These are phyloP conservation scores for Phyllosticta citribraziliensis DNA, from an alignment of 2,329 filamentous ascomycete species.

Conservation along the genomic window DNA sequence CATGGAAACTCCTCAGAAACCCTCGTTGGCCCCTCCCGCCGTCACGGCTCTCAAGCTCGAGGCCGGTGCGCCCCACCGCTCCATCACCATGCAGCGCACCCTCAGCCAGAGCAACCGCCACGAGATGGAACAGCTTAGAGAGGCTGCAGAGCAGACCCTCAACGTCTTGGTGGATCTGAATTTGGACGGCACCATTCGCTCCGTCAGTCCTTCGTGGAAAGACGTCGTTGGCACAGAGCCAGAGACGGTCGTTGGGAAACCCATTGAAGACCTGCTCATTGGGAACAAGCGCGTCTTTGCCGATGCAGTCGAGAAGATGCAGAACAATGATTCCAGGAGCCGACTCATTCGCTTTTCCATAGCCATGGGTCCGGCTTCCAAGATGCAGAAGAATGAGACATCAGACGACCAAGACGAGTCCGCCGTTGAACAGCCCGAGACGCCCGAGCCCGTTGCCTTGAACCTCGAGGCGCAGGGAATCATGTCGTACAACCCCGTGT, in stretches of 20 bases:
- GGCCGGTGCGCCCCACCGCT: slow-evolving; percentile 20
- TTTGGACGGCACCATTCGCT: slow-evolving; percentile 80
- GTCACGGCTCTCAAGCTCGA: slow-evolving; percentile 34
- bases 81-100: slow-evolving; percentile 46
- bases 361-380: slow-evolving; percentile 25
- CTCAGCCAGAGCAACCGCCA: slow-evolving; percentile 85
- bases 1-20: slow-evolving; percentile 14
- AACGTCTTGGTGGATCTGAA: slow-evolving; percentile 95
- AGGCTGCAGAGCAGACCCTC: slow-evolving; percentile 90
- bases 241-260: slow-evolving; percentile 62
- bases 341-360: slow-evolving; percentile 49
- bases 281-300: slow-evolving; percentile 73
- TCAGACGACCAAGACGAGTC: slow-evolving; percentile 23
- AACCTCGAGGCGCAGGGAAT: slow-evolving; percentile 94
- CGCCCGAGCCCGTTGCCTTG: slow-evolving; percentile 42
- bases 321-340: slow-evolving; percentile 80
- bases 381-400: slow-evolving; percentile 22
- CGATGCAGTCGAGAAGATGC: slow-evolving; percentile 78
- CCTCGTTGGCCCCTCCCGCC: slow-evolving; percentile 33
- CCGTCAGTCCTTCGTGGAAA: slow-evolving; percentile 93
- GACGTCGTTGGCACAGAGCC: slow-evolving; percentile 78
- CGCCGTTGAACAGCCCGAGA: slow-evolving; percentile 21
- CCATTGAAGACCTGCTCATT: slow-evolving; percentile 71
- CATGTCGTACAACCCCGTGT: slow-evolving; percentile 87
- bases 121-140: slow-evolving; percentile 85